A percentile compares a stretch with the other conserved stretches of the same genome.
Evolutionary conservation across 495 filamentous ascomycete genomes (phyloP).

Genomic region (Amorphotheca resinae): DNA sequence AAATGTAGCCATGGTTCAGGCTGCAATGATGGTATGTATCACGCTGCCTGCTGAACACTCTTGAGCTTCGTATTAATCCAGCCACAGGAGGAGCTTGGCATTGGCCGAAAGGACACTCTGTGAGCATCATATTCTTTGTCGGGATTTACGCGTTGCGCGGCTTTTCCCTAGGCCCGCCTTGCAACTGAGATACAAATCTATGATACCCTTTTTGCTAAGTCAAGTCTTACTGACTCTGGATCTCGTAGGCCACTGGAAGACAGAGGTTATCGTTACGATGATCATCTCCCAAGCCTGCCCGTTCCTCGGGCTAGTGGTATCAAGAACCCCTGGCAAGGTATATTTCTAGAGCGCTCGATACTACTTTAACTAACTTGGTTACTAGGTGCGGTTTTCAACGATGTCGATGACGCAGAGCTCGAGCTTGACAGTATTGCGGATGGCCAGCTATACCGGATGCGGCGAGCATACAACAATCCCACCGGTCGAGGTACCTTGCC

Average conservation of each 20-base stretch:
- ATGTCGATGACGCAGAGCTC: conserved; percentile 5
- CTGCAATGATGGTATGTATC: conserved; percentile 17
- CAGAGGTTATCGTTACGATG: neutral
- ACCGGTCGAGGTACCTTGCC: neutral
- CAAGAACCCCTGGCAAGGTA: conserved; percentile 12
- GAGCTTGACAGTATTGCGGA: conserved; percentile 12
- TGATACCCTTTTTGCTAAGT: neutral
- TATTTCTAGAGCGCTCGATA: neutral
- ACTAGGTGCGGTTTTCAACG: conserved; percentile 10
- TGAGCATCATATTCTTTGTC: too few relatives aligned
- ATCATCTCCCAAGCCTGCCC: neutral
- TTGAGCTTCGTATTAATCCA: neutral
- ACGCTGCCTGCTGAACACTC: neutral
- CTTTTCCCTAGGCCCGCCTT: neutral
- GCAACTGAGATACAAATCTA: neutral
- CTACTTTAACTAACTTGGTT: too few relatives aligned
- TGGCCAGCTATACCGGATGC: conserved; percentile 13
- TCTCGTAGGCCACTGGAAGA: conserved; percentile 9
- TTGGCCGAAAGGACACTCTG: conserved; percentile 14
- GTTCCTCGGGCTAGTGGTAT: neutral
- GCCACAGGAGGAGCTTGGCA: conserved; percentile 17
- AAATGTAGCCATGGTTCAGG: conserved; percentile 1
- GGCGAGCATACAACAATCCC: neutral
- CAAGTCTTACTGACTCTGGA: neutral
- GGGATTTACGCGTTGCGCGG: too few relatives aligned